phyloP scores from a whole-genome alignment of 2,329 filamentous ascomycete species.

The Pseudogymnoascus sp. region DNA sequence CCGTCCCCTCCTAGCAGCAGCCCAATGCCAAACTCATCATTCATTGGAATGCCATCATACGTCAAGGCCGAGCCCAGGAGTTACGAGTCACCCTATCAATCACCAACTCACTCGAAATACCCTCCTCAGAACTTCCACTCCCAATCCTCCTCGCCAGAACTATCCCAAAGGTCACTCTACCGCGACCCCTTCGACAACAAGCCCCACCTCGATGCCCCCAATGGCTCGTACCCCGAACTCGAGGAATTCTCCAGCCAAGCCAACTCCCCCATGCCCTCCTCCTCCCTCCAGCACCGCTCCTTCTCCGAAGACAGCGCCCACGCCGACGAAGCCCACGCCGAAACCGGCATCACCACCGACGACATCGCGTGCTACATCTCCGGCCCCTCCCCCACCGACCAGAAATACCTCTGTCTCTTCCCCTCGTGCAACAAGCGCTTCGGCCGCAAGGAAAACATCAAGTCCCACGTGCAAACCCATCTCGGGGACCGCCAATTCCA shows the following conservation, averaged over 20 bases:
- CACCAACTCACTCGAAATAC: slow-evolving; percentile 26
- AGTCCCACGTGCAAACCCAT: slow-evolving; percentile 96
- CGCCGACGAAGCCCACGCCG: slow-evolving; percentile 58
- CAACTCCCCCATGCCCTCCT: slow-evolving; percentile 16
- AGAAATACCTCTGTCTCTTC: slow-evolving; percentile 72
- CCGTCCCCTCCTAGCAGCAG: slow-evolving; percentile 51
- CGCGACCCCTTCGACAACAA: slow-evolving; percentile 38
- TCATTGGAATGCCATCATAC: slow-evolving; percentile 43
- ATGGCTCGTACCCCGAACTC: slow-evolving; percentile 17
- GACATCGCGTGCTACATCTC: slow-evolving; percentile 72
- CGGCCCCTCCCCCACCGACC: slow-evolving; percentile 63
- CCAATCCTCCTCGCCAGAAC: slow-evolving; percentile 42
- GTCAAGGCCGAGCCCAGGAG: slow-evolving; percentile 39
- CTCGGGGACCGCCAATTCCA: slow-evolving; percentile 92
- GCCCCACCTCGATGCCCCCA: slow-evolving; percentile 31
- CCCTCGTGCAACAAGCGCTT: slow-evolving; percentile 81
- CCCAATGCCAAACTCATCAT: slow-evolving; percentile 46
- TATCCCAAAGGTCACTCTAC: slow-evolving; percentile 40
- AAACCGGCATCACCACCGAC: slow-evolving; percentile 81
- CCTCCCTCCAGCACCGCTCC: slow-evolving; percentile 43
- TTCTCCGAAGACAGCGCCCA: slow-evolving; percentile 55
- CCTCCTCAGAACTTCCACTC: slow-evolving; percentile 43
- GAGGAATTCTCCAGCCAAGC: slow-evolving; percentile 15
- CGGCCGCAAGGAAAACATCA: slow-evolving; percentile 97
- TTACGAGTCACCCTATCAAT: slow-evolving; percentile 21